Percentiles rank a stretch among this genome's conserved stretches.
Evolutionary conservation across 129 eudicot genomes (phyloP).

Genomic region (Deinandra increscens): DNA sequence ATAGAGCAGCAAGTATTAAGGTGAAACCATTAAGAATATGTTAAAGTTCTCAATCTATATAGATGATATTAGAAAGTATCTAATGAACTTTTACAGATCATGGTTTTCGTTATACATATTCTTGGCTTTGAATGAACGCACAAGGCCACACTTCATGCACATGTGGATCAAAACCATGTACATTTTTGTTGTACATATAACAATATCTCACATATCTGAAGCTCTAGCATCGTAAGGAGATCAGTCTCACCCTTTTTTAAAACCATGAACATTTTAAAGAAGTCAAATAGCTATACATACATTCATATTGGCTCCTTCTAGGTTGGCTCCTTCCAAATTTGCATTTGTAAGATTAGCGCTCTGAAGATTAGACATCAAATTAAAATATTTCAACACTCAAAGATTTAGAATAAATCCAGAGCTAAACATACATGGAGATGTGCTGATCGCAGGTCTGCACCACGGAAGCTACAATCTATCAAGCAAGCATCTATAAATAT

Average conservation of each 20-base stretch:
- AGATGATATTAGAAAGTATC: too few species aligned
- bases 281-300: slow-evolving; percentile 30
- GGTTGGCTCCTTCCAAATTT: slow-evolving; percentile 91
- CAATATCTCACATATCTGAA: too few species aligned
- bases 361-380: slow-evolving; percentile 27
- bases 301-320: slow-evolving; percentile 93
- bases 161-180: too few species aligned
- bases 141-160: too few species aligned
- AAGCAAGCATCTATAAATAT: slow-evolving; percentile 73
- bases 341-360: slow-evolving; percentile 91
- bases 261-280: background rate
- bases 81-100: too few species aligned
- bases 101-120: too few species aligned
- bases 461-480: slow-evolving; percentile 82
- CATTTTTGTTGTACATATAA: too few species aligned
- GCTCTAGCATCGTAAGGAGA: too few species aligned
- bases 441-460: slow-evolving; percentile 86
- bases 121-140: too few species aligned
- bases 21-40: background rate
- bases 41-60: background rate
- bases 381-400: too few species aligned
- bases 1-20: background rate
- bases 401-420: too few species aligned
- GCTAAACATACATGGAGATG: slow-evolving; percentile 61
- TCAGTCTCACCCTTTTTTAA: too few species aligned